A percentile compares a stretch with the other conserved stretches of the same genome.
Evolutionary conservation across 2,329 filamentous ascomycete species (phyloP).

Genomic region (Xylaria polymorpha): DNA sequence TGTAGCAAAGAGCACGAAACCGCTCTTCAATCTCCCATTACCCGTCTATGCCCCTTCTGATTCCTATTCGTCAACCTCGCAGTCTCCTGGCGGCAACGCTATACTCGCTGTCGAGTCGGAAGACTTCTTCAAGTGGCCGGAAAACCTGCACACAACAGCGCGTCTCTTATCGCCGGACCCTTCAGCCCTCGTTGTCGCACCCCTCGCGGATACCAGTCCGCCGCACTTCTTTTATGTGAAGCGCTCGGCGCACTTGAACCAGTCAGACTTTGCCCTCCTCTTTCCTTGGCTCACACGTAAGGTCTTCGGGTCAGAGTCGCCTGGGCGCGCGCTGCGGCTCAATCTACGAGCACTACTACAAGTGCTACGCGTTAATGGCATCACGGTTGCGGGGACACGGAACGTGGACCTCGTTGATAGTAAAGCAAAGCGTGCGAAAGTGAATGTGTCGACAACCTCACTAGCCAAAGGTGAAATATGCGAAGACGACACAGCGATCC

Average conservation of each 20-base stretch:
- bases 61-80: constrained; percentile 42
- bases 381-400: constrained; percentile 59
- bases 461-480: constrained; percentile 36
- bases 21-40: constrained; percentile 77
- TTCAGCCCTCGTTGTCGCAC: constrained; percentile 54
- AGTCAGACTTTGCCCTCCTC: constrained; percentile 84
- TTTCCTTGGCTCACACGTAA: constrained; percentile 77
- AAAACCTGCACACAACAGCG: constrained; percentile 77
- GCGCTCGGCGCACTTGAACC: constrained; percentile 81
- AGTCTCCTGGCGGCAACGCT: constrained; percentile 63
- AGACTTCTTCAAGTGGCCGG: constrained; percentile 81
- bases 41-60: constrained; percentile 70
- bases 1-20: constrained; percentile 68
- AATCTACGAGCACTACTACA: constrained; percentile 70
- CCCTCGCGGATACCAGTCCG: constrained; percentile 48
- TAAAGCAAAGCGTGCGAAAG: constrained; percentile 33
- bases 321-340: constrained; percentile 68
- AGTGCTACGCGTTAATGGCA: constrained; percentile 62
- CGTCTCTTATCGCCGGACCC: constrained; percentile 71
- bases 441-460: constrained; percentile 43
- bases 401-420: constrained; percentile 59
- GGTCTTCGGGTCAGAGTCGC: constrained; percentile 67
- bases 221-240: constrained; percentile 81
- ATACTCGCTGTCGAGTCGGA: constrained; percentile 79
- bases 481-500: constrained; percentile 63